Conservation (phyloP, 495 filamentous ascomycete species). For the Oidiodendron maius region DNA sequence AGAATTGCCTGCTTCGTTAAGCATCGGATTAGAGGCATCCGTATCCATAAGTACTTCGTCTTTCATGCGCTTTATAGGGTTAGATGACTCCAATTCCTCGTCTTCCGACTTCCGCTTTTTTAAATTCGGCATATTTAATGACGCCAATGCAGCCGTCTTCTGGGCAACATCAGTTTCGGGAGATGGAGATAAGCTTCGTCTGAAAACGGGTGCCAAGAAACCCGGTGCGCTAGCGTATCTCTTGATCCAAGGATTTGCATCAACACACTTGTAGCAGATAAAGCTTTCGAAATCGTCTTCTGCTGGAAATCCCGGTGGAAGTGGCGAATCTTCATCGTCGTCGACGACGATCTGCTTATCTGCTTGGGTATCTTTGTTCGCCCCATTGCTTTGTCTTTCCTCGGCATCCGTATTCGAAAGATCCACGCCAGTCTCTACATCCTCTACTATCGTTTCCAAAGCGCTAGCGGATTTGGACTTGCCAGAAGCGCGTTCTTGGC, state of each 20-base stretch:
- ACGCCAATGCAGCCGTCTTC: conserved; percentile 9
- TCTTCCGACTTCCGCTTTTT: conserved; percentile 80
- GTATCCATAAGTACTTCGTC: background rate
- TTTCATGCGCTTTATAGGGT: conserved; percentile 56
- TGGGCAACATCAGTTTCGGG: conserved; percentile 11
- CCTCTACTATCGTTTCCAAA: conserved; percentile 19
- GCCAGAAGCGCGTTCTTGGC: conserved; percentile 26
- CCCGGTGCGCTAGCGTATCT: conserved; percentile 76
- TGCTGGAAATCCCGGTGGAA: conserved; percentile 77
- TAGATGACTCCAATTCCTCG: conserved; percentile 35
- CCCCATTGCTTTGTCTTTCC: background rate
- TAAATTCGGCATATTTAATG: conserved; percentile 18
- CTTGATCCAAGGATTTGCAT: conserved; percentile 88
- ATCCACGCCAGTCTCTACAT: conserved; percentile 15
- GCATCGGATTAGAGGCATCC: background rate
- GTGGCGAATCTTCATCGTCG: conserved; percentile 39
- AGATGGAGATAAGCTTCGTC: conserved; percentile 20
- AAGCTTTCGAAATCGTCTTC: conserved; percentile 87
- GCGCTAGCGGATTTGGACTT: conserved; percentile 16
- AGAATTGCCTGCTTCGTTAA: background rate
- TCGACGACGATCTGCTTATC: conserved; percentile 11
- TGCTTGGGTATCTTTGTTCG: conserved; percentile 1
- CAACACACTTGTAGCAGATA: conserved; percentile 90
- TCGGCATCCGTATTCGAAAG: conserved; percentile 8
- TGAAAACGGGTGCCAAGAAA: conserved; percentile 67